Conservation (phyloP, 352 stramenopile genomes). For the Albugo laibachii region DNA sequence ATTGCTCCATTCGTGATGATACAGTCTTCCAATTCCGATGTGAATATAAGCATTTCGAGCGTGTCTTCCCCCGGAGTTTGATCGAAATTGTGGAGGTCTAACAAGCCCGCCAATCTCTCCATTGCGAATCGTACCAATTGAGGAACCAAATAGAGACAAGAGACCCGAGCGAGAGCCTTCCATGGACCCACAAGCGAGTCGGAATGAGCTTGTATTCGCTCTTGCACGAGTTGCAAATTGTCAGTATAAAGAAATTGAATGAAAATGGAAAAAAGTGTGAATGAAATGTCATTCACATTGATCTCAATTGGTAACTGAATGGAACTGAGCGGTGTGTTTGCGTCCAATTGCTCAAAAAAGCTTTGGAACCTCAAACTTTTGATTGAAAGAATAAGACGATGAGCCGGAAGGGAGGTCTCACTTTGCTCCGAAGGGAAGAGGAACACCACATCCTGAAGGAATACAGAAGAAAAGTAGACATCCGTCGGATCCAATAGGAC, state of each 20-base stretch:
- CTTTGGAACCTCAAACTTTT: conserved; percentile 52
- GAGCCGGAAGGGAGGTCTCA: conserved; percentile 19
- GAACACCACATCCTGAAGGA: too few relatives aligned
- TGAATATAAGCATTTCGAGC: too few relatives aligned
- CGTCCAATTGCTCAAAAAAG: conserved; percentile 39
- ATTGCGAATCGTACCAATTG: conserved; percentile 43
- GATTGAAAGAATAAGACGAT: conserved; percentile 51
- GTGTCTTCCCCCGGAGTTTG: too few relatives aligned
- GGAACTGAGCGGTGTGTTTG: conserved; percentile 35
- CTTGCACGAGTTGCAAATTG: conserved; percentile 11
- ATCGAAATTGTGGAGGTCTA: conserved; percentile 1
- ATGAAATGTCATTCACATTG: conserved; percentile 55
- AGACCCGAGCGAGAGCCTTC: conserved; percentile 36
- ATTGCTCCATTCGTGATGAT: too few relatives aligned
- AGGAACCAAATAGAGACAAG: conserved; percentile 49
- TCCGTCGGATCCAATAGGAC: too few relatives aligned
- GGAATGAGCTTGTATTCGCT: neutral
- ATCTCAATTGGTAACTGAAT: conserved; percentile 71
- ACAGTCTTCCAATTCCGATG: too few relatives aligned
- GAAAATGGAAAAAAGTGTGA: conserved; percentile 41
- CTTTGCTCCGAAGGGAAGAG: too few relatives aligned
- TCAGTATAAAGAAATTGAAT: conserved; percentile 65
- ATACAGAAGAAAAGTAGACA: too few relatives aligned
- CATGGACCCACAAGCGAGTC: conserved; percentile 25
- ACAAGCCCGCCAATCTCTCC: conserved; percentile 4